Evolutionary conservation across 2,329 filamentous ascomycete species (phyloP).

Genomic region (Meredithiella fracta): DNA sequence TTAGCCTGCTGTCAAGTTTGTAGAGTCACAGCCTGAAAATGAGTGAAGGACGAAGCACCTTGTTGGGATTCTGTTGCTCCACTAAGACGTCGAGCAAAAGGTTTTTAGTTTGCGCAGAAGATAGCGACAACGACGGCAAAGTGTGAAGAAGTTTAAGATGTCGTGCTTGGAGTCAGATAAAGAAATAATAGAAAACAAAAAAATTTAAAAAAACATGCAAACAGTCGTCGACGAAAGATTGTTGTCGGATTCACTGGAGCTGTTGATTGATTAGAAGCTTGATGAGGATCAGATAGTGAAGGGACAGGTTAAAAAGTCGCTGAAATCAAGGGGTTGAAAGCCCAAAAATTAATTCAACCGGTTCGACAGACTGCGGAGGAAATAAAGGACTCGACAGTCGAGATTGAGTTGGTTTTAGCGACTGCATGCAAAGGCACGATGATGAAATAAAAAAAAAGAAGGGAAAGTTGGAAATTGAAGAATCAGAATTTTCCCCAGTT

Average conservation of each 20-base stretch:
- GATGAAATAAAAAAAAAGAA: background rate
- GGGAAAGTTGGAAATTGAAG: background rate
- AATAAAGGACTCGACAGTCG: background rate
- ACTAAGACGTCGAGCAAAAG: background rate
- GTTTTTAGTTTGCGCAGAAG: no score
- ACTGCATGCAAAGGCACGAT: background rate
- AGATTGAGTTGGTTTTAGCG: background rate
- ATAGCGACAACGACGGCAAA: no score
- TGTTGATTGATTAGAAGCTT: background rate
- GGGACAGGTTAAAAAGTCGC: background rate
- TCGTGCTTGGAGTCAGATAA: no score
- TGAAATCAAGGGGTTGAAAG: background rate
- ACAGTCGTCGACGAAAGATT: background rate
- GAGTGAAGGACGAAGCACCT: background rate
- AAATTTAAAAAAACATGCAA: no score
- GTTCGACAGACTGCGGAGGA: background rate
- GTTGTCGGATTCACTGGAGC: background rate
- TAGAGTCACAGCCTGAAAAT: background rate
- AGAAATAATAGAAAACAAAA: no score
- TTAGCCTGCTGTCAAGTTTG: background rate
- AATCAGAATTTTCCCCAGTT: background rate
- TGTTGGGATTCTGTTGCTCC: background rate
- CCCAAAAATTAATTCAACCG: conserved; percentile 1
- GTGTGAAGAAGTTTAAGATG: no score
- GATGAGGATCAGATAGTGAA: background rate